Base-by-base conservation (phyloP, 257 asterid species). In the Prunella vulgaris region DNA sequence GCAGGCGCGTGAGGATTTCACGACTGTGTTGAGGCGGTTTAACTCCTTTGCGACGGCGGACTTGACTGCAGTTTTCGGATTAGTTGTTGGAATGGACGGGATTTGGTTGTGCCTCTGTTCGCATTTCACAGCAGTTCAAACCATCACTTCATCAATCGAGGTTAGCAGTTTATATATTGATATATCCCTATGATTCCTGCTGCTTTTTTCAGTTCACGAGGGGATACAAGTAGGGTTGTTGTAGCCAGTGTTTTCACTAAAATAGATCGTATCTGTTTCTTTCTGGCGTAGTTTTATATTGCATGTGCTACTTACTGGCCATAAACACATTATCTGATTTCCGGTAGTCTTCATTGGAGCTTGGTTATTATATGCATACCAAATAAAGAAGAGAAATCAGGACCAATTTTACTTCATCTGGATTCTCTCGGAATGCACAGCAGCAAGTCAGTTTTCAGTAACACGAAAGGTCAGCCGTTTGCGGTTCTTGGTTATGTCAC, bases 361-460 rank as follows among this genome's bases (percentile, higher is more conserved):
- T 85, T 94, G 97, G 84, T 83, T 74, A 89, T 91, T 74, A 87
- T 94, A 64, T 89, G 96, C 77, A 86, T 87, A 64, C 98, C 98
- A 62, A 76, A 83, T 32, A 88, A 86, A 80, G 92, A 89, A 75
- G 93, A 84, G 71, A 86, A 79, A 70, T 79, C 79, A 1, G 92
- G 93, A 40, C 93, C 87, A 33, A 66, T 83, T 57, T 53, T 91
- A 46, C 96, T 91, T 79, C 99, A 94, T 84, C 80, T 94, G 87
- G 99, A 94, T 86, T 94, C 99, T 56, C 76, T 94, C 33, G 83
- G 88, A 77, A 62, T 84, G 74, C 99, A 94, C 76, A 3, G 1
- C 59, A 91, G 96, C 87, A 77, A 67, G 74, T 74, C 80, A 63
- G 79, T 94, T 68, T 85, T 89, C 70, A 27, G 14, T 17, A 84